A percentile compares a stretch with the other conserved stretches of the same genome.
Evolutionary conservation across 2,329 filamentous ascomycete species (phyloP).

Genomic region (Penicillium glabrum): DNA sequence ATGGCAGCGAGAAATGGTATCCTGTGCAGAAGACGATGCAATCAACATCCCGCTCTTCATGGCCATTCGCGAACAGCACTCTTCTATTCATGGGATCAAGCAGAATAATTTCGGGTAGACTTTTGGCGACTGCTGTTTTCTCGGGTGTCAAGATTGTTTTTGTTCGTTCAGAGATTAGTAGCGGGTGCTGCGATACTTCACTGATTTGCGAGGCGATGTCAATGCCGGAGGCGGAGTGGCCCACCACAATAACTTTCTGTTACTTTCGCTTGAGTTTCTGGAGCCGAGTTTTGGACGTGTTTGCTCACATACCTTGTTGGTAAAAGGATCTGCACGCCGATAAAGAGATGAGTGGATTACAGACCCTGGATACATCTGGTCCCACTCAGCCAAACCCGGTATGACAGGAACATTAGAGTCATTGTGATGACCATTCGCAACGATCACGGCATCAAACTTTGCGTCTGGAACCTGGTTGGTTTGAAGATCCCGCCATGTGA

Average conservation of each 20-base stretch:
- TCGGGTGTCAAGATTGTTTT: constrained; percentile 1
- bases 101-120: constrained; percentile 1
- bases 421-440: constrained; percentile 13
- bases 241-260: constrained; percentile 14
- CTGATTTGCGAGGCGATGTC: constrained; percentile 10
- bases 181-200: constrained; percentile 5
- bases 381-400: constrained; percentile 5
- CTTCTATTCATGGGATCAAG: neutral
- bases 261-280: neutral
- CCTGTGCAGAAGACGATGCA: constrained; percentile 10
- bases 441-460: constrained; percentile 7
- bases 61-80: constrained; percentile 3
- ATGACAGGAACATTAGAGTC: constrained; percentile 7
- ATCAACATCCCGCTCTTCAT: constrained; percentile 4
- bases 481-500: constrained; percentile 6
- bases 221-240: constrained; percentile 12
- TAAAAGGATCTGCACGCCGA: constrained; percentile 2
- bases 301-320: constrained; percentile 3
- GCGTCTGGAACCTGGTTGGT: neutral
- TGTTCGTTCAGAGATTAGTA: constrained; percentile 10
- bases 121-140: neutral
- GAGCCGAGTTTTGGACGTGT: neutral
- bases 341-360: constrained; percentile 9
- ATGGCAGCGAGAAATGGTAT: constrained; percentile 8
- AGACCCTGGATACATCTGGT: neutral